Evolutionary conservation across 495 filamentous ascomycete species (phyloP).

Genomic region (Podospora didyma): DNA sequence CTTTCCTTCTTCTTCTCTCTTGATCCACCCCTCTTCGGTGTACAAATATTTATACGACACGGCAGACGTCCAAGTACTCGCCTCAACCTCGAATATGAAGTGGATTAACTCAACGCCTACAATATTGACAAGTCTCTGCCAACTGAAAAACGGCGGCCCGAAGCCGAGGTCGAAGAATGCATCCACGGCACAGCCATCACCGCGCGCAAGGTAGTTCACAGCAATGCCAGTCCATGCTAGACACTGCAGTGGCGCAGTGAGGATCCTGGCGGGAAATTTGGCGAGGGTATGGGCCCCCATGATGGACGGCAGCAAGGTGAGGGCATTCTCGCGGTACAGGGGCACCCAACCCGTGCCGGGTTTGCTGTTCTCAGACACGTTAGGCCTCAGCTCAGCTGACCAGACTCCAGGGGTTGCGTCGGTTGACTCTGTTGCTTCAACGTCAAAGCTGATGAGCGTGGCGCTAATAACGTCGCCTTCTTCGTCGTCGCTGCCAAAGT

Average conservation of each 20-base stretch:
- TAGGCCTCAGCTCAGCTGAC: slow-evolving; percentile 55
- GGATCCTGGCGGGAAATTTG: slow-evolving; percentile 19
- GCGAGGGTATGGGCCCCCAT: slow-evolving; percentile 28
- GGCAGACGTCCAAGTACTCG: too few species aligned
- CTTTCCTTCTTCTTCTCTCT: too few species aligned
- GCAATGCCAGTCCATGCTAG: neutral
- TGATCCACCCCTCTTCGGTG: too few species aligned
- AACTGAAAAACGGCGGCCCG: neutral
- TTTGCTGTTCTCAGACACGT: slow-evolving; percentile 19
- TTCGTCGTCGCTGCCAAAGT: slow-evolving; percentile 47
- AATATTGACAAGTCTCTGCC: neutral
- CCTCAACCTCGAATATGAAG: neutral
- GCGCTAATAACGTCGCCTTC: slow-evolving; percentile 44
- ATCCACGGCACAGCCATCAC: neutral
- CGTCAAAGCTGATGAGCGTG: slow-evolving; percentile 55
- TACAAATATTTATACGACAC: too few species aligned
- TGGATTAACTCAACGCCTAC: neutral
- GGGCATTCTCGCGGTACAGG: slow-evolving; percentile 24
- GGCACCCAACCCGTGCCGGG: slow-evolving; percentile 11
- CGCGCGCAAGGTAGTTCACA: neutral
- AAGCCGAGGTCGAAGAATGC: neutral
- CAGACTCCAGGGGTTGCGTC: slow-evolving; percentile 40
- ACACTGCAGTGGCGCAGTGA: slow-evolving; percentile 25
- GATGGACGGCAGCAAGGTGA: slow-evolving; percentile 28
- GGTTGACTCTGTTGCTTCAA: slow-evolving; percentile 45